Evolutionary conservation across 768 basidiomycete species (phyloP).

Genomic region (Naganishia vaughanmartiniae): DNA sequence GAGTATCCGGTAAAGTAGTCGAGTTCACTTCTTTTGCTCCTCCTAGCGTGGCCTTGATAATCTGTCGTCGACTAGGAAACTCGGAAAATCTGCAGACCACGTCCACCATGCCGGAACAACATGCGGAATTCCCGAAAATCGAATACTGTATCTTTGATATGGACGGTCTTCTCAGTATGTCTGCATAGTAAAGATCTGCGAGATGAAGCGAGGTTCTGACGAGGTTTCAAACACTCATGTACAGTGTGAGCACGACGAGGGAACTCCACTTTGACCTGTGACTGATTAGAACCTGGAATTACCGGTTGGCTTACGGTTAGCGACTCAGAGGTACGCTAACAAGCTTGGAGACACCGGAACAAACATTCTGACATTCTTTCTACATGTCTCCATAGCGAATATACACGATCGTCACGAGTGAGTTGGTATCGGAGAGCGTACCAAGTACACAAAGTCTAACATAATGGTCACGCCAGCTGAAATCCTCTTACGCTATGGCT

Average conservation of each 20-base stretch:
- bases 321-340: constrained; percentile 43
- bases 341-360: neutral
- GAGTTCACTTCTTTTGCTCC: neutral
- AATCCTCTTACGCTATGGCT: constrained; percentile 46
- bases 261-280: neutral
- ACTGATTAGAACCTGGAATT: neutral
- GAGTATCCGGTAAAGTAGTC: too few relatives aligned
- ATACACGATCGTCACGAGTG: constrained; percentile 50
- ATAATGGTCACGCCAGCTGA: constrained; percentile 36
- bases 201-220: neutral
- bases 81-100: neutral
- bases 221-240: neutral
- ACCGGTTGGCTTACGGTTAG: constrained; percentile 23
- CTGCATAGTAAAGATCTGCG: neutral
- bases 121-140: constrained; percentile 35
- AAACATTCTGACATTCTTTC: neutral
- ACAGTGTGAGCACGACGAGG: constrained; percentile 8
- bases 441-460: neutral
- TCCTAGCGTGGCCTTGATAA: neutral
- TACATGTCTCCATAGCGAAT: constrained; percentile 38
- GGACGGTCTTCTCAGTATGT: constrained; percentile 43
- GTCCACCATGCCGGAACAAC: constrained; percentile 11
- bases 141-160: constrained; percentile 52
- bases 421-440: constrained; percentile 10
- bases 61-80: neutral